Evolutionary conservation across 768 basidiomycete species (phyloP).

Genomic region (Xerocomellus intermedius): DNA sequence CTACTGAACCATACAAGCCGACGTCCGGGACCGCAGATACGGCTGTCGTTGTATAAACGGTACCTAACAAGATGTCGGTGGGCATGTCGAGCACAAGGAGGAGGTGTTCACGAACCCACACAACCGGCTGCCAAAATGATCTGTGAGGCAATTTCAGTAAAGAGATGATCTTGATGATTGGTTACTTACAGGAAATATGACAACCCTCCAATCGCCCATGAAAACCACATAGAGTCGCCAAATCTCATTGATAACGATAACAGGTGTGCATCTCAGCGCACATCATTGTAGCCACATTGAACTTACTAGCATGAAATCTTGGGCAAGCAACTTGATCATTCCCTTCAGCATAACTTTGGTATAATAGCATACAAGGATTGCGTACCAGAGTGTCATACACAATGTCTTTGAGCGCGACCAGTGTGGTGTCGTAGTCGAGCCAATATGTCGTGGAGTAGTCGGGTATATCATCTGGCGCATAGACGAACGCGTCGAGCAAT

Average conservation of each 20-base stretch:
- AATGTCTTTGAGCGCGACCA: neutral
- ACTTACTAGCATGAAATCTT: neutral
- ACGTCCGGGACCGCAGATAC: neutral
- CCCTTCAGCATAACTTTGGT: neutral
- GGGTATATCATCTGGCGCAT: neutral
- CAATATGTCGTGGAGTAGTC: constrained; percentile 2
- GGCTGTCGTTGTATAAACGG: neutral
- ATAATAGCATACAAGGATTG: neutral
- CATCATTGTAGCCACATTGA: neutral
- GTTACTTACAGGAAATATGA: neutral
- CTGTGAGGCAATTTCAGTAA: neutral
- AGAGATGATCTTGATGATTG: neutral
- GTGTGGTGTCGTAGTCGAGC: neutral
- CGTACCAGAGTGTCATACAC: neutral
- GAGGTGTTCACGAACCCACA: neutral
- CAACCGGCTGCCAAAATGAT: neutral
- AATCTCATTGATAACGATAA: neutral
- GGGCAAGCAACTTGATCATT: neutral
- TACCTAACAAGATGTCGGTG: neutral
- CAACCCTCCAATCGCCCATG: neutral
- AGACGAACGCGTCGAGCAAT: constrained; percentile 1
- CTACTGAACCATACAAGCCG: neutral
- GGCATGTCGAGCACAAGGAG: neutral
- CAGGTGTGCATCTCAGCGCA: neutral
- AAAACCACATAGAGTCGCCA: constrained; percentile 7